Evolutionary conservation across 805 yeast species (phyloP), one percentile per base, ranked within the genome.

Genomic region (Candida boleticola): DNA sequence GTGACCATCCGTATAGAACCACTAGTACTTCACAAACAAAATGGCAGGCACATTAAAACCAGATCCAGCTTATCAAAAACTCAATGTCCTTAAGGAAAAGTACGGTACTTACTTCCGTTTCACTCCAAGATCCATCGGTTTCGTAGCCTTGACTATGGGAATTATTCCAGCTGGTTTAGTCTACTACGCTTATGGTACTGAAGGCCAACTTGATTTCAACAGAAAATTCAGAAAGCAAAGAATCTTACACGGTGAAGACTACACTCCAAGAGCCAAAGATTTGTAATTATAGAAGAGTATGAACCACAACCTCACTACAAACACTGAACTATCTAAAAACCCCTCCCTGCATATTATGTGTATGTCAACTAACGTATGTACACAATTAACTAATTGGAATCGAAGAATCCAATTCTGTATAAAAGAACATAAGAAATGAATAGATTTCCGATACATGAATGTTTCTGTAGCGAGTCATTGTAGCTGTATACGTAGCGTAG

Each of bases 1-100:
- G n/a, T n/a, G n/a, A n/a, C n/a, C n/a, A n/a, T n/a, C n/a, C n/a
- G n/a, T n/a, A n/a, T n/a, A n/a, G n/a, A n/a, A n/a, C n/a, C n/a
- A n/a, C n/a, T n/a, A n/a, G n/a, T n/a, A n/a, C n/a, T n/a, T n/a
- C n/a, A n/a, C n/a, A n/a, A n/a, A 10, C 20, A 36, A 16, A n/a
- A 70, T 70, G 76, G 76, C 74, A 38, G 65, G 58, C 46, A 70
- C 76, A 34, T 65, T 70, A 47, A 63, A 52, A 56, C 73, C 71
- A 45, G 76, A 70, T 50, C 64, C 61, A 33, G 73, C 58, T 37
- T 60, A 68, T 34, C 69, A 67, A 51, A 60, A 62, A 47, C 70
- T 70, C 57, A 70, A 70, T 50, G 48, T 57, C 25, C 73, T 72
- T 40, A 69, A 64, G 48, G 75, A 70, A 48, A 63, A 57, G 47